phyloP scores from a whole-genome alignment of 2,329 filamentous ascomycete species.

The Myriosclerotinia scirpicola region DNA sequence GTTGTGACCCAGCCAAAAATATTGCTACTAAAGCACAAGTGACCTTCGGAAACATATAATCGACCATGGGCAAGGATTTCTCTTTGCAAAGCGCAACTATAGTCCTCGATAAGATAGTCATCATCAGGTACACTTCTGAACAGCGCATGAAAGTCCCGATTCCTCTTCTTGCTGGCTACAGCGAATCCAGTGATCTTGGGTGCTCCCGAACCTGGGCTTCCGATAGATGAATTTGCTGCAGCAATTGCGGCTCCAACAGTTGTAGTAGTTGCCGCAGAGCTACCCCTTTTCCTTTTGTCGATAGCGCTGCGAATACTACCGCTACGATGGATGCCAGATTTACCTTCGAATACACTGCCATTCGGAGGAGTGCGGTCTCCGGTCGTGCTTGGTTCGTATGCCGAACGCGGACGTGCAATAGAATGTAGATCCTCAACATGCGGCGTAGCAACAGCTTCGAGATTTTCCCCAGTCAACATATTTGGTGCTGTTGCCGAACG shows the following conservation, averaged over 20 bases:
- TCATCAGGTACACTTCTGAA: conserved; percentile 98
- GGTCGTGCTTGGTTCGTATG: conserved; percentile 50
- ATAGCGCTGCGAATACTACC: conserved; percentile 66
- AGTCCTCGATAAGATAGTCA: conserved; percentile 97
- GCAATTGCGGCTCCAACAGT: conserved; percentile 69
- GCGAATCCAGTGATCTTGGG: conserved; percentile 91
- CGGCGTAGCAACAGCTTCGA: conserved; percentile 30
- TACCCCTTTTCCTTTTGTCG: conserved; percentile 67
- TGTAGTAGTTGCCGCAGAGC: conserved; percentile 64
- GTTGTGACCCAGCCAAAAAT: conserved; percentile 98
- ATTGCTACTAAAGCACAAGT: conserved; percentile 98
- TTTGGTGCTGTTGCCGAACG: conserved; percentile 16
- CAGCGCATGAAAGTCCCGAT: conserved; percentile 87
- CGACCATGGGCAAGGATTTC: conserved; percentile 94
- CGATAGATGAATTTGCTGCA: conserved; percentile 68
- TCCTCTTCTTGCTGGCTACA: conserved; percentile 92
- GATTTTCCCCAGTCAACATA: conserved; percentile 27
- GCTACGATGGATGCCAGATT: conserved; percentile 51
- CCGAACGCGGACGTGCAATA: conserved; percentile 47
- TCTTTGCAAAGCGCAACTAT: conserved; percentile 91
- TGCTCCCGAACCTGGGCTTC: conserved; percentile 58
- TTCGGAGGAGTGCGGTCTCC: conserved; percentile 66
- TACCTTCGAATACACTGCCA: conserved; percentile 64
- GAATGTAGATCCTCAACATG: conserved; percentile 34
- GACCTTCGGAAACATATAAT: conserved; percentile 93